These are phyloP conservation scores for Pelargonium nanum DNA, from an alignment of 345 rosid genomes.

Conservation along the genomic window DNA sequence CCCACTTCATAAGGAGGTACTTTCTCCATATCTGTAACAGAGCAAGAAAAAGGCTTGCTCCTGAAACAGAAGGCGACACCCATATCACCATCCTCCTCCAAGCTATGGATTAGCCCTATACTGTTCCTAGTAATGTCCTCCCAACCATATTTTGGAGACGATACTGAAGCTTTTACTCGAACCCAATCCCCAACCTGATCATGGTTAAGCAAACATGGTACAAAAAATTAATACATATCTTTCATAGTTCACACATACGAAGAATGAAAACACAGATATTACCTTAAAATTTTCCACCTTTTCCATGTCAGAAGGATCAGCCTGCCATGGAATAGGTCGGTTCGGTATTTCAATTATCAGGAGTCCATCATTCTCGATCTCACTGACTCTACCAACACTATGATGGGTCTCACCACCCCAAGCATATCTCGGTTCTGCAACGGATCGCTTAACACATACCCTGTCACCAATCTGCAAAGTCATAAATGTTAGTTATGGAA, in stretches of 20 bases:
- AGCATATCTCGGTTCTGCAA: conserved; percentile 95
- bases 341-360: conserved; percentile 85
- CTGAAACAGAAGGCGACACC: conserved; percentile 92
- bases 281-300: conserved; percentile 95
- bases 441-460: conserved; percentile 93
- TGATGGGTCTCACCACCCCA: conserved; percentile 99
- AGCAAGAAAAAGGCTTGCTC: conserved; percentile 83
- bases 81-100: conserved; percentile 92
- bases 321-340: conserved; percentile 89
- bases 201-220: conserved; percentile 11
- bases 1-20: conserved; percentile 81
- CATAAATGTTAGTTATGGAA: conserved; percentile 1
- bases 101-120: conserved; percentile 80
- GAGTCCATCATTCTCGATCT: conserved; percentile 92
- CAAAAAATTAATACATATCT: not conserved
- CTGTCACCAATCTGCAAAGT: conserved; percentile 72
- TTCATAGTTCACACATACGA: not conserved
- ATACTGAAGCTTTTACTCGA: conserved; percentile 81
- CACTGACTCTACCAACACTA: conserved; percentile 86
- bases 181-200: conserved; percentile 97
- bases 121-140: conserved; percentile 78
- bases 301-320: conserved; percentile 99
- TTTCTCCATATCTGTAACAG: conserved; percentile 88
- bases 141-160: conserved; percentile 97
- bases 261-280: conserved; percentile 10